Percentiles rank a stretch among this genome's conserved stretches.
Evolutionary conservation across 176 grass and related monocot species (phyloP).

Genomic region (Canna indica): DNA sequence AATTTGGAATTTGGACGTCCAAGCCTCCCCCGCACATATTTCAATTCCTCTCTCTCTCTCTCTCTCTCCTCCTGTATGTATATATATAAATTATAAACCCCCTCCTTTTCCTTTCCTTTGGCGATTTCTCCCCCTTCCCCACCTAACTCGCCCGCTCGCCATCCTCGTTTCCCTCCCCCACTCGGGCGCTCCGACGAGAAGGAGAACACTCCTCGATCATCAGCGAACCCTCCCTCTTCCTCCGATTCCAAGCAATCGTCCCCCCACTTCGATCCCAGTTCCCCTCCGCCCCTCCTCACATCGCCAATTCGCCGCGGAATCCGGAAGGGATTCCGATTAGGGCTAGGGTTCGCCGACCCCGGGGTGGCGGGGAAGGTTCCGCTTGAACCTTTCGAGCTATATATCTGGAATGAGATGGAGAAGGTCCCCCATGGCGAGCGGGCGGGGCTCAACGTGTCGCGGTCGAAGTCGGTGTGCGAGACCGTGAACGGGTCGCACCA

Average conservation of each 20-base stretch:
- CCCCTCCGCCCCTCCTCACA: not conserved
- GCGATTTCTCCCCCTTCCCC: not conserved
- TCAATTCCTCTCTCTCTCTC: not conserved
- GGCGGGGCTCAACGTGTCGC: conserved; percentile 13
- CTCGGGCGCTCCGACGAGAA: too few species aligned
- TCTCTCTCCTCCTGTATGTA: not conserved
- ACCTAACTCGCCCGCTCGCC: not conserved
- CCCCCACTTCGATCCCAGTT: not conserved
- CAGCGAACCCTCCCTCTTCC: not conserved
- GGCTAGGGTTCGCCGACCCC: not conserved
- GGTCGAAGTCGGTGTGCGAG: conserved; percentile 56
- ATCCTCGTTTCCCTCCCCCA: not conserved
- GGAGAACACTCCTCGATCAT: not conserved
- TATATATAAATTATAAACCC: not conserved
- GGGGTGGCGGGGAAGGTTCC: not conserved
- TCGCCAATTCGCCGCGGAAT: not conserved
- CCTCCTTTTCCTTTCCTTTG: not conserved
- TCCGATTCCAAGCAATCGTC: not conserved
- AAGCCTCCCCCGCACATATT: not conserved
- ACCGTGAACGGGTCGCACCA: conserved; percentile 65
- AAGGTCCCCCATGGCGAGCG: conserved; percentile 1
- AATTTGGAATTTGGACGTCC: too few species aligned
- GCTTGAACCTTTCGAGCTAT: too few species aligned
- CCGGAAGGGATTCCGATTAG: not conserved
- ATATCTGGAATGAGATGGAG: conserved; percentile 29